Evolutionary conservation across 2,329 filamentous ascomycete genomes (phyloP), one percentile per base, ranked within the genome.

Genomic region (Remersonia thermophila): DNA sequence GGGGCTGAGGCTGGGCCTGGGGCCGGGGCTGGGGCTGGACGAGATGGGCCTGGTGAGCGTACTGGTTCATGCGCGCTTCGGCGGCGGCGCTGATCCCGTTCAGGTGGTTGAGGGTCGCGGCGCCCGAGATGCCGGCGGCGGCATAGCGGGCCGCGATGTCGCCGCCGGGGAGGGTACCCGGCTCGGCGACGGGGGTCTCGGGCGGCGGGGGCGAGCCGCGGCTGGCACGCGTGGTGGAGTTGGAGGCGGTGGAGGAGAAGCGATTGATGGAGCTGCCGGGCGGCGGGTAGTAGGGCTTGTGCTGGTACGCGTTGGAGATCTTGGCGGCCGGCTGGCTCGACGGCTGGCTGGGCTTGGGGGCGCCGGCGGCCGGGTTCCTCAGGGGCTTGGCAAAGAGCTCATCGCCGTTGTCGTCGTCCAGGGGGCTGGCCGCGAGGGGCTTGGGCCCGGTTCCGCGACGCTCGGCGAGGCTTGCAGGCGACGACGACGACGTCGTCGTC

Each of bases 141-240:
- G 87, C 87, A 67, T 93, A 95, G 37, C 86, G 76, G 34, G 85
- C 83, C 56, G 94, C 87, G 49, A 95, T 94, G 38, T 83, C 84
- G 28, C 82, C 84, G 36, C 77, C 76, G 2, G 80, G 75, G n/a
- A 77, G 67, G 36, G 66, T 67, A 13, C 74, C 77, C 1, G 81
- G 83, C 28, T 80, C 82, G 20, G 81, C 71, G 42, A 89, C 71
- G 23, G 91, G 85, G 0, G 91, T 96, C 56, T 96, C 89, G 7
- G 91, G 91, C 1, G 91, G 91, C 4, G 91, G 89, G 4, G 91
- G 91, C 18, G 89, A 96, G 30, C 91, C 91, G 48, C 91, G 74
- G 52, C 83, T 87, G 14, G 91, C 91, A 46, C 83, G 77, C 2
- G 89, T 95, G 1, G 91, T 98, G 2, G 87, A 93, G 10, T 79